phyloP scores from a whole-genome alignment of 2,329 filamentous ascomycete species.

The Penicillium concentricum region DNA sequence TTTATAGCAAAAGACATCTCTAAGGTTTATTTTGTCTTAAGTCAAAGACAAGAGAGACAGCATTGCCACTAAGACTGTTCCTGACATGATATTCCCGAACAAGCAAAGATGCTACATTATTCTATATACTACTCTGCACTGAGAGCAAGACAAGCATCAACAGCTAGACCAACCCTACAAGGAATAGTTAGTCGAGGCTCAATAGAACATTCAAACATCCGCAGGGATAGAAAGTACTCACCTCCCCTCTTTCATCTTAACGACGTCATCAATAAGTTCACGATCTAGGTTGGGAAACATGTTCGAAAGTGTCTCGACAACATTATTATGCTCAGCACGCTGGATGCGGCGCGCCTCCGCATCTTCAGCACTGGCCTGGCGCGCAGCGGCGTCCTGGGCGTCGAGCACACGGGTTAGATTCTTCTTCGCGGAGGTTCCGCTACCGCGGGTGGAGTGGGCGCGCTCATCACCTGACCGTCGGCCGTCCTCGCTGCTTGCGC shows the following conservation, averaged over 20 bases:
- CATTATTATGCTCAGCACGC: slow-evolving; percentile 78
- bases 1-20: background rate
- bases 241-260: slow-evolving; percentile 92
- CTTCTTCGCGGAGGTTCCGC: slow-evolving; percentile 20
- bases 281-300: slow-evolving; percentile 97
- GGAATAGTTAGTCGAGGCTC: slow-evolving; percentile 12
- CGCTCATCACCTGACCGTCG: slow-evolving; percentile 28
- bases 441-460: slow-evolving; percentile 11
- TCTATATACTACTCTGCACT: slow-evolving; percentile 43
- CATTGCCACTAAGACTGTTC: background rate
- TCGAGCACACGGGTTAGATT: slow-evolving; percentile 52
- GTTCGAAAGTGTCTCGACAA: slow-evolving; percentile 88
- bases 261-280: slow-evolving; percentile 95
- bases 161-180: slow-evolving; percentile 73
- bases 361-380: slow-evolving; percentile 84
- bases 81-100: background rate
- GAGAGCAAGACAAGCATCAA: slow-evolving; percentile 79
- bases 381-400: slow-evolving; percentile 82
- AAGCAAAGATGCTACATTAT: slow-evolving; percentile 7
- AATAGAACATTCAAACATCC: background rate
- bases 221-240: slow-evolving; percentile 48
- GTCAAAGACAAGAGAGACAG: background rate
- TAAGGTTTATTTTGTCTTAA: too few species aligned
- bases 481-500: slow-evolving; percentile 37
- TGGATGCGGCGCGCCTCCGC: slow-evolving; percentile 84